These are phyloP conservation scores for Phlyctochytrium arcticum DNA, from an alignment of 192 early-diverging fungal species.

Conservation along the genomic window DNA sequence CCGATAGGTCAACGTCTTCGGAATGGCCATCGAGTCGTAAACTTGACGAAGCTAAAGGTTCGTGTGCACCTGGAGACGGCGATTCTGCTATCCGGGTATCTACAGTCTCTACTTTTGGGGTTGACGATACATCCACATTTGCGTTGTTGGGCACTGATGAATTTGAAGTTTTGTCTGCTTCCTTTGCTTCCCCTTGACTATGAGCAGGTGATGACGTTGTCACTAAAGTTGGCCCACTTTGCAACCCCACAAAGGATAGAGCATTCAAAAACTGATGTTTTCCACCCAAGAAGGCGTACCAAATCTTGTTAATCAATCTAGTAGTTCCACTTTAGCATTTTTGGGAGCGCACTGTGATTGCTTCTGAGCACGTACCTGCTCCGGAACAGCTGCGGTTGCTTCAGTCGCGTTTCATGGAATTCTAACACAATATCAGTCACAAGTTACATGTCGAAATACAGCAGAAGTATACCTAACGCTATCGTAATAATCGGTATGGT, in stretches of 20 bases:
- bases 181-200: neutral
- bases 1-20: slow-evolving; percentile 15
- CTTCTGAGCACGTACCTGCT: neutral
- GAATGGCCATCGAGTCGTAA: slow-evolving; percentile 1
- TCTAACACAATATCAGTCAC: too few species aligned
- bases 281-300: slow-evolving; percentile 22
- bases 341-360: too few species aligned
- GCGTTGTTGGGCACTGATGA: neutral
- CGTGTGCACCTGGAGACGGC: slow-evolving; percentile 15
- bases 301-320: slow-evolving; percentile 27
- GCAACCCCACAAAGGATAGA: slow-evolving; percentile 3
- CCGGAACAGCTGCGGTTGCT: slow-evolving; percentile 25
- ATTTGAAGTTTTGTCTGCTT: neutral
- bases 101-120: too few species aligned
- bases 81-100: too few species aligned
- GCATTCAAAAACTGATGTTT: slow-evolving; percentile 17
- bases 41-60: slow-evolving; percentile 14
- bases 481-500: too few species aligned
- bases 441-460: too few species aligned
- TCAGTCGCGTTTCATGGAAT: slow-evolving; percentile 21
- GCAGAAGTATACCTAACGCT: too few species aligned
- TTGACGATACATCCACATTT: neutral
- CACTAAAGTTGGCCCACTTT: neutral
- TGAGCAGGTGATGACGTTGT: neutral
- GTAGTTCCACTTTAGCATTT: neutral